A percentile compares a stretch with the other conserved stretches of the same genome.
Evolutionary conservation across 2,329 filamentous ascomycete genomes (phyloP).

Genomic region (Fusarium subtropicale): DNA sequence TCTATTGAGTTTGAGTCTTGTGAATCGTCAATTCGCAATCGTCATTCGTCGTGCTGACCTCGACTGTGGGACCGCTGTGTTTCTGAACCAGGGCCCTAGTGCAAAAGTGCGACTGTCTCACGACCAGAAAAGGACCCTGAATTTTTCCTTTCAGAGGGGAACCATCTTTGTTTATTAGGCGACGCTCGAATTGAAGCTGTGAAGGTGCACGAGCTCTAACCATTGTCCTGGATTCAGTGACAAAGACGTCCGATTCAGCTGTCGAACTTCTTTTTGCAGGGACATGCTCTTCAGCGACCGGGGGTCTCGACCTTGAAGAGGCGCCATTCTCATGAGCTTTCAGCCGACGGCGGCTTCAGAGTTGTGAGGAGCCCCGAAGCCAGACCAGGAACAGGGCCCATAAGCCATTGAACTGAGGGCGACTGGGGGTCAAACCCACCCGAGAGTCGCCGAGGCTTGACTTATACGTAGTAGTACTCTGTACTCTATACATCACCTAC

Average conservation of each 20-base stretch:
- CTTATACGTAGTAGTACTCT: slow-evolving; percentile 12
- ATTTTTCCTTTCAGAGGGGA: slow-evolving; percentile 22
- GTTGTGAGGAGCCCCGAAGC: slow-evolving; percentile 17
- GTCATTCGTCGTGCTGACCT: slow-evolving; percentile 32
- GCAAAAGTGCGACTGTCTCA: slow-evolving; percentile 42
- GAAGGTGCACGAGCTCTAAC: slow-evolving; percentile 11
- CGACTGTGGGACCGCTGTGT: slow-evolving; percentile 39
- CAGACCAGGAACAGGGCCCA: slow-evolving; percentile 16
- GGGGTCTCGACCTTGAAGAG: slow-evolving; percentile 25
- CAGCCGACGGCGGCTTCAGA: slow-evolving; percentile 36
- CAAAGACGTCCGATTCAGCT: slow-evolving; percentile 11
- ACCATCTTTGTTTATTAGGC: slow-evolving; percentile 5
- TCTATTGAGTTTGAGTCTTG: slow-evolving; percentile 18
- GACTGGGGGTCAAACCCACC: slow-evolving; percentile 18
- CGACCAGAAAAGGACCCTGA: slow-evolving; percentile 41
- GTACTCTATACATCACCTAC: not conserved
- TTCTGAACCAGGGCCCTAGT: slow-evolving; percentile 39
- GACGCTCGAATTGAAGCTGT: not conserved
- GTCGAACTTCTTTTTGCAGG: slow-evolving; percentile 9
- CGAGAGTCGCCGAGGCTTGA: slow-evolving; percentile 38
- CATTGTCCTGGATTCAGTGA: slow-evolving; percentile 15
- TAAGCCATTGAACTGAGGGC: not conserved
- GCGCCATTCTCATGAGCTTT: slow-evolving; percentile 19
- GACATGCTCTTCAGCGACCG: slow-evolving; percentile 29
- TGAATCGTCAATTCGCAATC: slow-evolving; percentile 30